A percentile compares a stretch with the other conserved stretches of the same genome.
phyloP scores from a whole-genome alignment of 352 stramenopile genomes.

The Phytophthora litchii region DNA sequence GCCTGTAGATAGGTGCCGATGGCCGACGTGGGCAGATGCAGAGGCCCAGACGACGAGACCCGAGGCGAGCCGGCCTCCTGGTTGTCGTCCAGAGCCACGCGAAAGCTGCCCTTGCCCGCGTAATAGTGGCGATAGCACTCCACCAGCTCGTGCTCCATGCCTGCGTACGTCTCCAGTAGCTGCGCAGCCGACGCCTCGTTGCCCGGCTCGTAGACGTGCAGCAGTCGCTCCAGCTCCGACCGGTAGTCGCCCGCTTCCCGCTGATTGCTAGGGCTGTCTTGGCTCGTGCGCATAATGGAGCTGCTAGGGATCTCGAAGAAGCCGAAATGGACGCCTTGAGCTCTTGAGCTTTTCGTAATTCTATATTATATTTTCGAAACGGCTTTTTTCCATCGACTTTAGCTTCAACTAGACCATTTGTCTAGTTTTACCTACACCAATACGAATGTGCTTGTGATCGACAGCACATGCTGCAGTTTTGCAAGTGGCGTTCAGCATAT shows the following conservation, averaged over 20 bases:
- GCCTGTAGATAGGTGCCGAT: slow-evolving; percentile 63
- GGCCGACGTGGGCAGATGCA: slow-evolving; percentile 61
- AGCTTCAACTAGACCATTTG: slow-evolving; percentile 25
- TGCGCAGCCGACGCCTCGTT: slow-evolving; percentile 41
- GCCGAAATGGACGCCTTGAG: slow-evolving; percentile 16
- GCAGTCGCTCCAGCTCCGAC: slow-evolving; percentile 45
- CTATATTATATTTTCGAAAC: slow-evolving; percentile 31
- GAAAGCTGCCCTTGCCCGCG: slow-evolving; percentile 48
- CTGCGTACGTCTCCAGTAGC: slow-evolving; percentile 54
- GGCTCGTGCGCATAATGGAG: slow-evolving; percentile 16
- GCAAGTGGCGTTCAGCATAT: not conserved
- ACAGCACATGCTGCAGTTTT: slow-evolving; percentile 6
- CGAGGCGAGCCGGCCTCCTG: slow-evolving; percentile 18
- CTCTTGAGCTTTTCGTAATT: slow-evolving; percentile 8
- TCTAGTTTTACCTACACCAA: not conserved
- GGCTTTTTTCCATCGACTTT: slow-evolving; percentile 26
- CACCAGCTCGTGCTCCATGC: slow-evolving; percentile 67
- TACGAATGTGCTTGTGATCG: not conserved
- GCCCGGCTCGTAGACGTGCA: slow-evolving; percentile 54
- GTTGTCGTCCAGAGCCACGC: slow-evolving; percentile 38
- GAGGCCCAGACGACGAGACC: slow-evolving; percentile 21
- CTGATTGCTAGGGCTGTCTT: slow-evolving; percentile 19
- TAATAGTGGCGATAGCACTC: slow-evolving; percentile 76
- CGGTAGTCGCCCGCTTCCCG: slow-evolving; percentile 11
- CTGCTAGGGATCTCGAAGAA: slow-evolving; percentile 29